phyloP scores from a whole-genome alignment of 306 rosid genomes.

The Castanea mollissima region DNA sequence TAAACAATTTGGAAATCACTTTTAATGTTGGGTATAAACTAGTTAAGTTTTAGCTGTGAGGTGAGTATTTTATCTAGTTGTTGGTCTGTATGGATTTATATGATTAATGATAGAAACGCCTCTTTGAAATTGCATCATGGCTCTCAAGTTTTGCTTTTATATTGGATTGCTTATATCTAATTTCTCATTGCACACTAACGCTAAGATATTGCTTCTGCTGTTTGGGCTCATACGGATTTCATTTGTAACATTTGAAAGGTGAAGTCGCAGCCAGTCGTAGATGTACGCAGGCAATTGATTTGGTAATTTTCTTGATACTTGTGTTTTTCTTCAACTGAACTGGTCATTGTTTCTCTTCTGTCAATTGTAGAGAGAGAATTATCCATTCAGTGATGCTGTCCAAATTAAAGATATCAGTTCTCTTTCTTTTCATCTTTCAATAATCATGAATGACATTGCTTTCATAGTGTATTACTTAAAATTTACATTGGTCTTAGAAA shows the following conservation, averaged over 20 bases:
- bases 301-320: constrained; percentile 35
- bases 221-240: constrained; percentile 17
- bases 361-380: background rate
- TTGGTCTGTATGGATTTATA: background rate
- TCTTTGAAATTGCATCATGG: background rate
- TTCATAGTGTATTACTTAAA: constrained; percentile 1
- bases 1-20: background rate
- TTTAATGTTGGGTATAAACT: background rate
- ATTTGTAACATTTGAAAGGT: constrained; percentile 53
- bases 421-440: background rate
- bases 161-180: background rate
- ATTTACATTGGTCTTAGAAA: background rate
- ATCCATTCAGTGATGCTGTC: background rate
- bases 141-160: background rate
- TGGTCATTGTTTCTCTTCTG: background rate
- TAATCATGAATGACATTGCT: background rate
- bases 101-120: background rate
- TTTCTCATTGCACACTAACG: background rate
- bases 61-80: background rate
- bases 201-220: background rate
- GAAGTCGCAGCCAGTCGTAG: constrained; percentile 81
- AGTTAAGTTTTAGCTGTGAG: background rate
- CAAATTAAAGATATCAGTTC: background rate
- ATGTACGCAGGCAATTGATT: constrained; percentile 60
- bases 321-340: constrained; percentile 1